These are phyloP conservation scores for Sugiyamaella pinicola DNA, from an alignment of 1,139 yeast genomes.

Conservation along the genomic window DNA sequence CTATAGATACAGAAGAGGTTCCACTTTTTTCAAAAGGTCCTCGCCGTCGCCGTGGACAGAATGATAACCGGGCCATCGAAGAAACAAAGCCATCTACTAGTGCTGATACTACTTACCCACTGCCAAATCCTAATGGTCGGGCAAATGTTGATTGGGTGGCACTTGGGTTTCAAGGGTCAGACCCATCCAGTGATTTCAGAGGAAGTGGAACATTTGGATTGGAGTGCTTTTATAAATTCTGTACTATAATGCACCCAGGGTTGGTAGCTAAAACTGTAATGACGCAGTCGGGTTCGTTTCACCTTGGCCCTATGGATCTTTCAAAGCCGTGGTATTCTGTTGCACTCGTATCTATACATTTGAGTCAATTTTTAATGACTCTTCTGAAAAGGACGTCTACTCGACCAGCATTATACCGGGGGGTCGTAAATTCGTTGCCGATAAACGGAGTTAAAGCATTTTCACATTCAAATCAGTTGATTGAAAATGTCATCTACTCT, in stretches of 20 bases:
- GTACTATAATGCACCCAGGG: conserved; percentile 23
- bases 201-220: conserved; percentile 44
- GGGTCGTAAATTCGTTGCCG: neutral
- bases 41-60: neutral
- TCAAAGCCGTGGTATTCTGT: conserved; percentile 43
- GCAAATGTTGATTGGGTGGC: conserved; percentile 40
- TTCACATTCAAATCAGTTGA: neutral
- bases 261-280: conserved; percentile 26
- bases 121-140: conserved; percentile 19
- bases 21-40: neutral
- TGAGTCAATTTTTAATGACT: conserved; percentile 34
- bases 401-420: conserved; percentile 9
- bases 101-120: neutral
- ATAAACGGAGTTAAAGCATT: neutral
- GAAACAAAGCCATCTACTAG: neutral
- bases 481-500: conserved; percentile 1
- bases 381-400: conserved; percentile 20
- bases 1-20: conserved; percentile 1
- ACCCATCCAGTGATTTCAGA: conserved; percentile 45
- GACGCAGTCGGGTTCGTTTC: conserved; percentile 37
- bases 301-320: conserved; percentile 16
- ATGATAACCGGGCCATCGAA: neutral
- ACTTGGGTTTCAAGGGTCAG: conserved; percentile 45
- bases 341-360: conserved; percentile 44
- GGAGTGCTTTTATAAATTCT: conserved; percentile 32